A percentile compares a stretch with the other conserved stretches of the same genome.
Evolutionary conservation across 352 stramenopile genomes (phyloP).

Genomic region (Phytophthora europaea): DNA sequence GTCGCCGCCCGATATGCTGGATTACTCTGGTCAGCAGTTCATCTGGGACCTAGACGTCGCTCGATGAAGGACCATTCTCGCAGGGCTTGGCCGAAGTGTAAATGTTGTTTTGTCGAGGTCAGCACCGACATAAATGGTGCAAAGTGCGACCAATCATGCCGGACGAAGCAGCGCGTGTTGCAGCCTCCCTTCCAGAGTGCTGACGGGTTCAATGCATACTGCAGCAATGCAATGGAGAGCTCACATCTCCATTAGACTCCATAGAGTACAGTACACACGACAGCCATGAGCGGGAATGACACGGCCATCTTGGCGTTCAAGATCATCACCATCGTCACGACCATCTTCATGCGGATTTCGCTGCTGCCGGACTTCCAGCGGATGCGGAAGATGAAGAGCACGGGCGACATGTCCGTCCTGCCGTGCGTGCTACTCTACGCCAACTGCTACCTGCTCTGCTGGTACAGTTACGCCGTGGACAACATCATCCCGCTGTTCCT

Average conservation of each 20-base stretch:
- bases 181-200: not conserved
- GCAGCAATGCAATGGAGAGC: no score
- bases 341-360: constrained; percentile 51
- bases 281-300: not conserved
- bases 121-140: not conserved
- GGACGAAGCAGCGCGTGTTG: not conserved
- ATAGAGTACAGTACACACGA: not conserved
- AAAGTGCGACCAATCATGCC: constrained; percentile 6
- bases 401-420: constrained; percentile 42
- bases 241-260: constrained; percentile 2
- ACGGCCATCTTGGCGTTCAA: constrained; percentile 32
- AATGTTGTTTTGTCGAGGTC: constrained; percentile 6
- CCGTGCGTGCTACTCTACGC: constrained; percentile 40
- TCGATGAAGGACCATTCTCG: no score
- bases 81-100: no score
- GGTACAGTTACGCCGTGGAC: constrained; percentile 54
- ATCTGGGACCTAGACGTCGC: constrained; percentile 42
- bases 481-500: constrained; percentile 59
- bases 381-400: constrained; percentile 43
- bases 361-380: constrained; percentile 52
- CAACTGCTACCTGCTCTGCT: constrained; percentile 42
- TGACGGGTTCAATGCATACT: no score
- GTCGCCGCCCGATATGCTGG: constrained; percentile 34
- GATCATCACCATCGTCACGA: constrained; percentile 56
- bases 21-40: constrained; percentile 32